These are phyloP conservation scores for Coemansia sp. DNA, from an alignment of 192 early-diverging fungal species.

Conservation along the genomic window DNA sequence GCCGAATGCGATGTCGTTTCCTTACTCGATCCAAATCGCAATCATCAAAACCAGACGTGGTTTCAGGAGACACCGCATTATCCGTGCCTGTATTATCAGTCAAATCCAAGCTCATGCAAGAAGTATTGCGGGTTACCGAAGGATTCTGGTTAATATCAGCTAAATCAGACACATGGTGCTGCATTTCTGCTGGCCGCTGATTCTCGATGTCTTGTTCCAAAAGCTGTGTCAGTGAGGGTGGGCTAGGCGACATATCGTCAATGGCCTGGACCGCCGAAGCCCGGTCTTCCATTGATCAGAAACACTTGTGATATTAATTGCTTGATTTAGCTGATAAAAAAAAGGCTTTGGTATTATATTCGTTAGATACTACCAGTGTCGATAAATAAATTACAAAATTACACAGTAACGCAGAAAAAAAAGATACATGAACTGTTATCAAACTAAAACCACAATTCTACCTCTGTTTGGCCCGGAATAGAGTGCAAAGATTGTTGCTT, in stretches of 20 bases:
- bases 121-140: not conserved
- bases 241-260: constrained; percentile 8
- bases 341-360: not conserved
- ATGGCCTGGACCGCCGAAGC: not conserved
- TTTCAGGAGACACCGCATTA: too few species aligned
- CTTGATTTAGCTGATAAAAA: not conserved
- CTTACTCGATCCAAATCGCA: too few species aligned
- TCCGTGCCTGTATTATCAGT: not conserved
- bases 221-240: constrained; percentile 18
- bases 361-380: too few species aligned
- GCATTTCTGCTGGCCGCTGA: not conserved
- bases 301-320: not conserved
- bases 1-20: too few species aligned
- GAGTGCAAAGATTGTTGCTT: not conserved
- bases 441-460: not conserved
- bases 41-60: too few species aligned
- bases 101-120: not conserved
- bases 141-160: not conserved
- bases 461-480: too few species aligned
- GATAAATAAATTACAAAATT: too few species aligned
- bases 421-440: not conserved
- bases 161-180: not conserved
- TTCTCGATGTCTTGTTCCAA: not conserved
- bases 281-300: constrained; percentile 5
- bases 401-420: too few species aligned